phyloP scores from a whole-genome alignment of 768 basidiomycete species.

The Mycena rosella region DNA sequence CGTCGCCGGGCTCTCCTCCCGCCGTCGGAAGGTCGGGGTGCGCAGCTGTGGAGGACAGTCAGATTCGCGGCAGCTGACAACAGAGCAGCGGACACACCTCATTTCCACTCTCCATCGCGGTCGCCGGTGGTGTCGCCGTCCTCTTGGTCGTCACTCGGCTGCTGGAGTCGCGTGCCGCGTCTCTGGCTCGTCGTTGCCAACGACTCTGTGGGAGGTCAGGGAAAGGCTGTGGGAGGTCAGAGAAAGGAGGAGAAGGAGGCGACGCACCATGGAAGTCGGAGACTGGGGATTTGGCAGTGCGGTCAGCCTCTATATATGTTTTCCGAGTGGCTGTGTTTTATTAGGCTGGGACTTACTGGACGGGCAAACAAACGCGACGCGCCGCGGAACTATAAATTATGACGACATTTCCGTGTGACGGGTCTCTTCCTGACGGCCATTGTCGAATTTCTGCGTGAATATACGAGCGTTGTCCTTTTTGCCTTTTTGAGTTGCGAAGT shows the following conservation, averaged over 20 bases:
- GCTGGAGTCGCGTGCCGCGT: too few species aligned
- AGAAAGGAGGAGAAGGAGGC: too few species aligned
- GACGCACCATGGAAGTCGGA: too few species aligned
- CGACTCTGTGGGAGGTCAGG: too few species aligned
- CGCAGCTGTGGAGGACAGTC: not conserved
- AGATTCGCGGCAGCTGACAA: too few species aligned
- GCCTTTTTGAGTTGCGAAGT: too few species aligned
- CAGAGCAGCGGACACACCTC: too few species aligned
- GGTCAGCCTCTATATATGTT: not conserved
- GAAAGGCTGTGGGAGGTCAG: too few species aligned
- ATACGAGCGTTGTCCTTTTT: not conserved
- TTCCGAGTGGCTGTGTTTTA: not conserved
- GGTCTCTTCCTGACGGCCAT: not conserved
- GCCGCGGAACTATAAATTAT: not conserved
- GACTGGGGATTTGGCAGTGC: not conserved
- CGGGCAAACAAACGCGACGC: not conserved
- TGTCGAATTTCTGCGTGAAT: not conserved
- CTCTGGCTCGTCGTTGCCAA: too few species aligned
- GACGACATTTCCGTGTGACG: not conserved
- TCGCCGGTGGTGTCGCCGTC: too few species aligned
- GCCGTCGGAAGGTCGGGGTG: not conserved
- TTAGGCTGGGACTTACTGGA: not conserved
- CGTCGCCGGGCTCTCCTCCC: not conserved
- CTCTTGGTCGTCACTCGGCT: too few species aligned
- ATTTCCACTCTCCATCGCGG: too few species aligned